Base-by-base conservation (phyloP, 768 basidiomycete genomes). In the Mycena vulgaris region DNA sequence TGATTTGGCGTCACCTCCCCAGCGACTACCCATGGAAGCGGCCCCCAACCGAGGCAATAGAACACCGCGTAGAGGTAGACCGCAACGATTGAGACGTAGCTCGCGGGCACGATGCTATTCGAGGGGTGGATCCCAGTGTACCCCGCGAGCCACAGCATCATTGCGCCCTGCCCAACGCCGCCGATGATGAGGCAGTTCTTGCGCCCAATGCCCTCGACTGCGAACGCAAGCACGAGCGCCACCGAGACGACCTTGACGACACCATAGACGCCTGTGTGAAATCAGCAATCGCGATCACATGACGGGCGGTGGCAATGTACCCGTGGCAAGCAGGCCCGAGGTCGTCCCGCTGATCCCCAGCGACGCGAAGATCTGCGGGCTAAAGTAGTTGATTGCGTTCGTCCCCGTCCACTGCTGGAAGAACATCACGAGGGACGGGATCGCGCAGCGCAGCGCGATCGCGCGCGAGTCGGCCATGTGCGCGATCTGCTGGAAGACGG, bases 331-430 rank as follows among this genome's bases (percentile, higher is more conserved):
- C 11, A 89, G 78, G 25, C 82, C 83, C 6, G 85, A 77, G 11
- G 74, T 81, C 35, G 79, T 83, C 9, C 86, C 84, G 2, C 79
- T 82, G 30, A 89, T 83, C 3, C 88, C 89, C 23, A 89, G 78
- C 31, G 77, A 76, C 5, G 83, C 82, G 69, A 89, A 89, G 63
- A 89, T 86, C 48, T 83, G 75, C 0, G 89, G 89, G 70, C 85
- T 84, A 68, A 84, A 89, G 72, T 89, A 89, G 74, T 88, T 88
- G 75, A 89, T 86, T 8, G 87, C 82, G 69, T 89, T 89, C 17
- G 87, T 86, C 14, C 89, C 89, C 0, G 85, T 88, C 84, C 86
- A 87, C 75, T 81, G 80, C 71, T 83, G 84, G 75, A 82, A 83
- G 68, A 87, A 80, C 83, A 87, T 86, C 17, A 68, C 79, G 33